These are phyloP conservation scores for Penicillium crustosum DNA, from an alignment of 2,329 filamentous ascomycete genomes.

Conservation along the genomic window DNA sequence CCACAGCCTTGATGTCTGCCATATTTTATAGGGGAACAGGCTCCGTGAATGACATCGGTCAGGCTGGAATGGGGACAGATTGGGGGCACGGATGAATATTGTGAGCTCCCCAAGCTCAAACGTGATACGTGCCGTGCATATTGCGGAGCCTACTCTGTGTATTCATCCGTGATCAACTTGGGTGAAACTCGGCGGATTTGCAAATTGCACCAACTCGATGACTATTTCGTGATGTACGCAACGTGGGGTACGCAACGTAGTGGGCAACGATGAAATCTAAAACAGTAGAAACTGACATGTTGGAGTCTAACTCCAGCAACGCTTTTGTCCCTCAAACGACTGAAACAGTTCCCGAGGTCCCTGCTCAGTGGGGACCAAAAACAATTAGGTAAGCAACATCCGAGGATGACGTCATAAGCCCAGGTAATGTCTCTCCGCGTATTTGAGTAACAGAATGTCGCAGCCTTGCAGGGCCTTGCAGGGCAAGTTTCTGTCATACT, in stretches of 20 bases:
- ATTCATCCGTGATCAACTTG: background rate
- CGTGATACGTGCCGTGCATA: background rate
- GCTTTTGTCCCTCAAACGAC: no score
- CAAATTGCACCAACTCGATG: background rate
- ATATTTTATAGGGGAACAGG: no score
- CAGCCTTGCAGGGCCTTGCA: conserved; percentile 1
- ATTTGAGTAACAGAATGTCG: background rate
- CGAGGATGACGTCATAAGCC: background rate
- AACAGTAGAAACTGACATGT: background rate
- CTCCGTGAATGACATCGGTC: no score
- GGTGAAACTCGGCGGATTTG: background rate
- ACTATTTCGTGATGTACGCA: background rate
- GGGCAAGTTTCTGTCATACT: background rate
- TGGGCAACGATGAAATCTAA: no score
- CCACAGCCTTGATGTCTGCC: no score
- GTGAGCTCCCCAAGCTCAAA: background rate
- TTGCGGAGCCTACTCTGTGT: no score
- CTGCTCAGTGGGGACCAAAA: background rate
- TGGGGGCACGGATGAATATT: background rate
- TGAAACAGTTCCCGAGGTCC: background rate
- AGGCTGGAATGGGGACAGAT: background rate
- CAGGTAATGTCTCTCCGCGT: background rate
- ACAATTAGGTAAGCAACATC: background rate
- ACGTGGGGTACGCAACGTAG: no score
- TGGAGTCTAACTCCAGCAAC: background rate